Evolutionary conservation across 2,329 filamentous ascomycete species (phyloP), one percentile per base, ranked within the genome.

Genomic region (Cladosporium sp.): DNA sequence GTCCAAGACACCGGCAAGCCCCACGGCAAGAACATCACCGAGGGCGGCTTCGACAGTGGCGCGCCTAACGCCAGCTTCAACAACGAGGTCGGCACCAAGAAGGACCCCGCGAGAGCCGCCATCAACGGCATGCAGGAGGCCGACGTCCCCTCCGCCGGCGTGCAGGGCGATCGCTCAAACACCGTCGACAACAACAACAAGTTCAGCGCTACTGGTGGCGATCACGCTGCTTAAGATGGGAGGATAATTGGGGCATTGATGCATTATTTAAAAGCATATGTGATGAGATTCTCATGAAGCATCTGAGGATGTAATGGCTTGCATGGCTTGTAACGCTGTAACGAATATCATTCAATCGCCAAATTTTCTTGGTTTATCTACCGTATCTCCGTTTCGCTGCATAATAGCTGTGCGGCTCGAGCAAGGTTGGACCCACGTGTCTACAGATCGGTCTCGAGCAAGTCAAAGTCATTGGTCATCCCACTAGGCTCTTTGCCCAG

Each of bases 81-180:
- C 19, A 65, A 68, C 12, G 74, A 80, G 19, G 76, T 83, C 53
- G 80, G 80, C 2, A 70, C 70, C 2, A 65, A 75, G 55, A 71
- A 80, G 36, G 81, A 84, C 58, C 80, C 82, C 3, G 75, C 73
- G 2, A 68, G 80, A 24, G 58, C 67, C 15, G 80, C 78, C 6
- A 63, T 76, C 63, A 48, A 58, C 15, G 61, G 68, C 43, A 61
- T 71, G 36, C 48, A 51, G 15, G 32, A 51, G 48, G 39, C 24
- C 7, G 42, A 44, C 24, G 48, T 51, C 13, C 48, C 48, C n/a
- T 51, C 48, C 1, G 36, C 48, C 13, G 48, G 48, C 18, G 40
- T 43, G 15, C 48, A 42, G 4, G 48, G 48, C 2, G 48, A 48
- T 24, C 45, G 45, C 19, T 24, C 7, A 17, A 48, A 48, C 45